These are phyloP conservation scores for Claviceps paspali DNA, from an alignment of 2,329 filamentous ascomycete genomes.

Conservation along the genomic window DNA sequence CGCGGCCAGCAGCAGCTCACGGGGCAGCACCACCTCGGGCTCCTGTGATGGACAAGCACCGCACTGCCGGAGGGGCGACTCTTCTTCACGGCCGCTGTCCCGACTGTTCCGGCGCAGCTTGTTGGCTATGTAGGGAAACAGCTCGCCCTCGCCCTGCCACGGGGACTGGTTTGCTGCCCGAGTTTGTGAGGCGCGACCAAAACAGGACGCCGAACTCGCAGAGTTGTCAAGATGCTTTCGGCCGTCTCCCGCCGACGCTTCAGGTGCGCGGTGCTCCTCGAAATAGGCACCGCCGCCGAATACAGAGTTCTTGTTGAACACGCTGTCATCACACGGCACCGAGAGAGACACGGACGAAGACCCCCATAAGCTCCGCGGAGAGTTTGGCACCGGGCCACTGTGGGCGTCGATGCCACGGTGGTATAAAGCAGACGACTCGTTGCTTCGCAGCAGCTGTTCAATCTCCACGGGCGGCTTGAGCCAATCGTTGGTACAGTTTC, in stretches of 20 bases:
- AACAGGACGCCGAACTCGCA: slow-evolving; percentile 12
- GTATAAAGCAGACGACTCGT: slow-evolving; percentile 10
- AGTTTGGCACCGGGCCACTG: slow-evolving; percentile 5
- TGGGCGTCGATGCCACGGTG: slow-evolving; percentile 18
- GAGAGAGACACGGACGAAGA: slow-evolving; percentile 7
- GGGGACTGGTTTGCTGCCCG: slow-evolving; percentile 4
- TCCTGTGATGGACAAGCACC: slow-evolving; percentile 7
- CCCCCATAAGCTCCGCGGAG: slow-evolving; percentile 5
- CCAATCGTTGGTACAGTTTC: slow-evolving; percentile 20
- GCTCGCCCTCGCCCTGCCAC: slow-evolving; percentile 5
- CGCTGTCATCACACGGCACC: slow-evolving; percentile 6
- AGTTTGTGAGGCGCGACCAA: slow-evolving; percentile 13
- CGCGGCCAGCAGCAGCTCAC: neutral
- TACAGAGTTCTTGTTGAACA: slow-evolving; percentile 14
- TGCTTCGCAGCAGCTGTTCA: slow-evolving; percentile 6
- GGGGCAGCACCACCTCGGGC: neutral
- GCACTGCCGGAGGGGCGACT: neutral
- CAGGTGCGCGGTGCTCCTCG: slow-evolving; percentile 1
- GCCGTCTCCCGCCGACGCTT: slow-evolving; percentile 1
- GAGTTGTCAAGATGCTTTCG: slow-evolving; percentile 11
- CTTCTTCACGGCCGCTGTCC: slow-evolving; percentile 10
- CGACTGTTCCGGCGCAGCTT: slow-evolving; percentile 15
- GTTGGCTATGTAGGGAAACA: slow-evolving; percentile 14
- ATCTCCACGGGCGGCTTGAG: slow-evolving; percentile 11
- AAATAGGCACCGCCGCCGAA: neutral